Percentiles rank a stretch among this genome's conserved stretches.
Conservation (phyloP, 163 green algal genomes). For the Volvox carteri region DNA sequence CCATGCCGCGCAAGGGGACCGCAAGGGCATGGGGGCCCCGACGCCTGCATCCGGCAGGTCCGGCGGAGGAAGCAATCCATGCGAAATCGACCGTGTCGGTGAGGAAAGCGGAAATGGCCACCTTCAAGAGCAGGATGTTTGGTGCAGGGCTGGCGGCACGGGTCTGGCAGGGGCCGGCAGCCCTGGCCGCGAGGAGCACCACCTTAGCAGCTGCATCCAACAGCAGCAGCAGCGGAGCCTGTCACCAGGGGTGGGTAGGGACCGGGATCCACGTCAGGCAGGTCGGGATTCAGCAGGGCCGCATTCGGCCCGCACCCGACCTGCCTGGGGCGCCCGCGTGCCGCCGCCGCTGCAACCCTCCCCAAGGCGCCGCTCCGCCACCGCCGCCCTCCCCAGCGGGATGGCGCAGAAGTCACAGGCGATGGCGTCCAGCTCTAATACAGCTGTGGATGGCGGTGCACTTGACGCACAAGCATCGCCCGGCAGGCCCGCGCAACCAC, state of each 20-base stretch:
- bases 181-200: background rate
- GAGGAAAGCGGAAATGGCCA: background rate
- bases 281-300: background rate
- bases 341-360: slow-evolving; percentile 3
- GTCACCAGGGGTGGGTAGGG: background rate
- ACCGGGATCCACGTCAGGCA: background rate
- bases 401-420: background rate
- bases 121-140: background rate
- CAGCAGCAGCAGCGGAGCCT: background rate
- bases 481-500: background rate
- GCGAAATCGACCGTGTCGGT: background rate
- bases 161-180: background rate
- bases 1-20: too few species aligned
- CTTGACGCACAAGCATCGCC: background rate
- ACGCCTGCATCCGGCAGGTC: too few species aligned
- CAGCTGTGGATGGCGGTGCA: background rate
- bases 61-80: background rate
- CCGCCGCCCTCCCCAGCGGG: too few species aligned
- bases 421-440: background rate
- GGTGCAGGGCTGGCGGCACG: background rate
- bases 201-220: background rate
- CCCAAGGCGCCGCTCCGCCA: background rate
- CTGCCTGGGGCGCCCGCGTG: slow-evolving; percentile 20
- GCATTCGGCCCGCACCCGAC: background rate
- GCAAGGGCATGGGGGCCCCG: too few species aligned